Base-by-base conservation (phyloP, 2,329 filamentous ascomycete genomes). In the Phaeosphaeriaceae sp. region DNA sequence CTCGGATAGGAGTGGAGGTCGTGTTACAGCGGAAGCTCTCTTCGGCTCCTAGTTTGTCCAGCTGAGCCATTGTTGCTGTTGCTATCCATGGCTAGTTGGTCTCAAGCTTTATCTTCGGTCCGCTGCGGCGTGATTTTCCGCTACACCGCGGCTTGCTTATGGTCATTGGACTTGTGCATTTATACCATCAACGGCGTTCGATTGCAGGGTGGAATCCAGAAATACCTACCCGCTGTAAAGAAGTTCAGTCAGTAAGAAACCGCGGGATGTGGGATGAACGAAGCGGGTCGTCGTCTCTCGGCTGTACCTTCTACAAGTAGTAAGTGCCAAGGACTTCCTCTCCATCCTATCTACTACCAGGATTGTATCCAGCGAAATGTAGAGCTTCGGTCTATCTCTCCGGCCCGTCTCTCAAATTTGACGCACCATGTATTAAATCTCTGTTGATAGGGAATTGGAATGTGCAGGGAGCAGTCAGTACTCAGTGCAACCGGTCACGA, bases 231-330 rank as follows among this genome's bases (percentile, higher is more conserved):
- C 23, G 7, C 11, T 8, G 6, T 26, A 7, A 26, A 46, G 52
- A 34, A 46, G 52, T 58, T 56, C 57, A 50, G 53, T 51, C 59
- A 56, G 60, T 52, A 52, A 52, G 47, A 55, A 60, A 60, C 58
- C 62, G 63, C 64, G 63, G 62, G 63, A 58, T 63, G 63, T 65
- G 63, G 62, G 63, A 63, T 63, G 60, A 42, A 52, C 40, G 40
- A 48, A 57, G 50, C 42, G 38, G 50, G 61, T 56, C 60, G 54
- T 46, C 59, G 47, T 15, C 45, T 42, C 23, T 61, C 68, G 68
- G 62, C 46, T 66, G 67, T 53, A 70, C 67, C 52, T 71, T 40
- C 67, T 62, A 35, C 30, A 52, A 23, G 17, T 43, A 52, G 41
- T 46, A 60, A 64, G 42, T 33, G 41, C 29, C 39, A 36, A 17